phyloP scores from a whole-genome alignment of 2,329 filamentous ascomycete genomes.

The Bipolaris zeicola region DNA sequence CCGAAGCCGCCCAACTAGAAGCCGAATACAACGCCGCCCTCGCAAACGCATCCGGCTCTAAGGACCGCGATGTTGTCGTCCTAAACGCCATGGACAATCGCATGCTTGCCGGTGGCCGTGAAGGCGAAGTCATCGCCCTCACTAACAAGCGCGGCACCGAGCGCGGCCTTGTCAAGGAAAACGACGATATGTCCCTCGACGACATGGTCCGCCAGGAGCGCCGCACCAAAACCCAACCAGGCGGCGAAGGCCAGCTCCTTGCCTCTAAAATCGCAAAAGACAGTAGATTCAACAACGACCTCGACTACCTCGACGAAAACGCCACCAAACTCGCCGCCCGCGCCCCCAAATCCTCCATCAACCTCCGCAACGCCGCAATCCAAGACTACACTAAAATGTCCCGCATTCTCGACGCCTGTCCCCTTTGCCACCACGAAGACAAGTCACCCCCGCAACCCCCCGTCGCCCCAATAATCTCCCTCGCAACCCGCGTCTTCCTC shows the following conservation, averaged over 20 bases:
- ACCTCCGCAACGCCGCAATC: slow-evolving; percentile 86
- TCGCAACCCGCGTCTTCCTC: slow-evolving; percentile 84
- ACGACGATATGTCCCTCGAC: slow-evolving; percentile 93
- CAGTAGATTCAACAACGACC: slow-evolving; percentile 83
- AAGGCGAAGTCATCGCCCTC: slow-evolving; percentile 76
- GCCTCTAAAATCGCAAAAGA: slow-evolving; percentile 96
- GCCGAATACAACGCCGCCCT: slow-evolving; percentile 80
- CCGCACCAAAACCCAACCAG: slow-evolving; percentile 75
- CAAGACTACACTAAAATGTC: slow-evolving; percentile 89
- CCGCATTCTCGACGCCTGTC: slow-evolving; percentile 81
- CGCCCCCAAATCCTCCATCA: slow-evolving; percentile 85
- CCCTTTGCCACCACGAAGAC: slow-evolving; percentile 92
- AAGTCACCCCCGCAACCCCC: slow-evolving; percentile 69
- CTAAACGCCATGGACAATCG: slow-evolving; percentile 88
- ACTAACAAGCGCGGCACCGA: slow-evolving; percentile 82
- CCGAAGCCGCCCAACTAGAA: slow-evolving; percentile 78
- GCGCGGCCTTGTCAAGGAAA: slow-evolving; percentile 83
- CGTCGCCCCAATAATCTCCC: slow-evolving; percentile 80
- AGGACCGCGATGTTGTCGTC: slow-evolving; percentile 73
- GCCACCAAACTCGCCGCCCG: slow-evolving; percentile 85
- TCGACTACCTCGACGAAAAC: slow-evolving; percentile 98
- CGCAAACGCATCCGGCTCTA: slow-evolving; percentile 62
- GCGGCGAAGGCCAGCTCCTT: slow-evolving; percentile 79
- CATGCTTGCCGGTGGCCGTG: slow-evolving; percentile 78
- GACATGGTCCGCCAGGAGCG: slow-evolving; percentile 97